Evolutionary conservation across 768 basidiomycete genomes (phyloP).

Genomic region (Pseudohyphozyma bogoriensis): DNA sequence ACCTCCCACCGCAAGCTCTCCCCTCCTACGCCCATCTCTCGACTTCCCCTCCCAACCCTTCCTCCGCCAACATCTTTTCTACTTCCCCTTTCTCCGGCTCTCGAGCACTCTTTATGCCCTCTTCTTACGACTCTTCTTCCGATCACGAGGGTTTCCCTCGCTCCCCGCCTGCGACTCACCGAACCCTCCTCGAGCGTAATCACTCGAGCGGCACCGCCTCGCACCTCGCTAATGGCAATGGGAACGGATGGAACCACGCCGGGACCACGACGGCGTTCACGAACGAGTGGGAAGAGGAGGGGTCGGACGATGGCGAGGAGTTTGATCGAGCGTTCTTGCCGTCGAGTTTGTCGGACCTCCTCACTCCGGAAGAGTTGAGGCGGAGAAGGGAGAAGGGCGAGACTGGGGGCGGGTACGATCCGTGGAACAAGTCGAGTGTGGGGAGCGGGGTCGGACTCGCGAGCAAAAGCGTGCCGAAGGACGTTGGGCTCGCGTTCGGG

Average conservation of each 20-base stretch:
- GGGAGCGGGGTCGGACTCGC: too few species aligned
- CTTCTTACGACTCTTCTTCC: constrained; percentile 19
- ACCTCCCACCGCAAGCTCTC: neutral
- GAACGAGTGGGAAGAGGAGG: constrained; percentile 29
- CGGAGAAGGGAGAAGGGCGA: too few species aligned
- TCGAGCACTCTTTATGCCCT: constrained; percentile 25
- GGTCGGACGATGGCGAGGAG: constrained; percentile 10
- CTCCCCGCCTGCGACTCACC: constrained; percentile 13
- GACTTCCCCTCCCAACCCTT: neutral
- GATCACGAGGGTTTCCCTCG: constrained; percentile 24
- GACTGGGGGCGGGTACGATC: neutral
- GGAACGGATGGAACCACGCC: too few species aligned
- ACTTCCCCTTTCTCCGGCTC: constrained; percentile 29
- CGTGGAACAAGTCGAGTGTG: constrained; percentile 19
- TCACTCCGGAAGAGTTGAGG: constrained; percentile 89
- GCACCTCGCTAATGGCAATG: neutral
- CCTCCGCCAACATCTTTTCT: constrained; percentile 15
- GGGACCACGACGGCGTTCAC: neutral
- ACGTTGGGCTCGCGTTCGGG: neutral
- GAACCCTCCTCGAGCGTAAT: too few species aligned
- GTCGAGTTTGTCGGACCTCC: constrained; percentile 71
- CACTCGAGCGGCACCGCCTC: too few species aligned
- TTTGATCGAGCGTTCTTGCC: constrained; percentile 53
- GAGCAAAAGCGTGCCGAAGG: too few species aligned
- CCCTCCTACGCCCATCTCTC: constrained; percentile 2